Evolutionary conservation across 2,329 filamentous ascomycete genomes (phyloP).

Genomic region (Diaporthe sp.): DNA sequence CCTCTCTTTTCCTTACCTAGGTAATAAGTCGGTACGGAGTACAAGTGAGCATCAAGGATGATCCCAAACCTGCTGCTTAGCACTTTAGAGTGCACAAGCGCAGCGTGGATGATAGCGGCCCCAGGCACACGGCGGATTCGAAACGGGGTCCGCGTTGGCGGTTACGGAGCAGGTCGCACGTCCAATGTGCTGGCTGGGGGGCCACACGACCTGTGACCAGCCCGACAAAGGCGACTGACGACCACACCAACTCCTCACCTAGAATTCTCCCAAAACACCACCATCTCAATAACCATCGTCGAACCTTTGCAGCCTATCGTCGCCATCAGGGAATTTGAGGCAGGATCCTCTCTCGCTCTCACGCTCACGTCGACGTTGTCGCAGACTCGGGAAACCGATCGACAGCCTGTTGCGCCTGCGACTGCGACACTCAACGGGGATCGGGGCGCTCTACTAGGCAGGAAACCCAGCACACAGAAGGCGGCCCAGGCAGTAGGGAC

Average conservation of each 20-base stretch:
- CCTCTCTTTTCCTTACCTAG: too few relatives aligned
- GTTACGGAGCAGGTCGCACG: conserved; percentile 6
- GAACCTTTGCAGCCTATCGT: conserved; percentile 2
- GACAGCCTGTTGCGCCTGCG: background rate
- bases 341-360: conserved; percentile 23
- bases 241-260: conserved; percentile 21
- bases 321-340: conserved; percentile 16
- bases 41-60: background rate
- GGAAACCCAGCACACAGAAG: conserved; percentile 2
- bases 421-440: background rate
- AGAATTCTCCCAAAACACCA: background rate
- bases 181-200: conserved; percentile 1
- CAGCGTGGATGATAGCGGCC: background rate
- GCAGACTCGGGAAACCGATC: background rate
- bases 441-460: conserved; percentile 10
- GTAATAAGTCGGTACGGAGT: too few relatives aligned
- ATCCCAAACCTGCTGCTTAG: background rate
- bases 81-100: conserved; percentile 13
- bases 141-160: conserved; percentile 22
- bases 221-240: conserved; percentile 17
- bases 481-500: conserved; percentile 7
- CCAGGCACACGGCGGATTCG: conserved; percentile 10
- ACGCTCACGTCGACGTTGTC: background rate
- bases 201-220: conserved; percentile 17
- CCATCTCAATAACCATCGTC: background rate